A percentile compares a stretch with the other conserved stretches of the same genome.
Conservation (phyloP, 345 rosid species). For the Balakata baccata region DNA sequence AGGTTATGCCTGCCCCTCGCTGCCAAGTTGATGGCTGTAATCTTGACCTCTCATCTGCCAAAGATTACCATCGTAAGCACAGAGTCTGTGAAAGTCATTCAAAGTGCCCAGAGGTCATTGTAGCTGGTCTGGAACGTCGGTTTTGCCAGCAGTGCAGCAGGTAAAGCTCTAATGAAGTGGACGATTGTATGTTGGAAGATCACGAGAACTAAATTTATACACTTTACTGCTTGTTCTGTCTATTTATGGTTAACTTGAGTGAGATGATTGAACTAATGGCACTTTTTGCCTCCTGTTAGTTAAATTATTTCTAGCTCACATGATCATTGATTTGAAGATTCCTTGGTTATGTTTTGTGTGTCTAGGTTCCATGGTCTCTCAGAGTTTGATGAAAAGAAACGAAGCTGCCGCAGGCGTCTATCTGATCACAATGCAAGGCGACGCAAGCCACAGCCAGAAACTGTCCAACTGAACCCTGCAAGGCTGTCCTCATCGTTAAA, state of each 20-base stretch:
- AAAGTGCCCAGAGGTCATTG: conserved; percentile 64
- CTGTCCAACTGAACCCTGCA: conserved; percentile 44
- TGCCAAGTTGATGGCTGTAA: conserved; percentile 90
- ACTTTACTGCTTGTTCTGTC: neutral
- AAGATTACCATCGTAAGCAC: conserved; percentile 79
- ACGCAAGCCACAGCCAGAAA: conserved; percentile 73
- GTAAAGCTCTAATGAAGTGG: conserved; percentile 29
- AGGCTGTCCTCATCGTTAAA: conserved; percentile 41
- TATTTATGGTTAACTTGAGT: neutral
- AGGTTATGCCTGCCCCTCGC: conserved; percentile 36
- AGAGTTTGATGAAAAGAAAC: conserved; percentile 87
- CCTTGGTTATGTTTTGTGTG: conserved; percentile 13
- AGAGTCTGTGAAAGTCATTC: conserved; percentile 81
- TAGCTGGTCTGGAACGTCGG: conserved; percentile 72
- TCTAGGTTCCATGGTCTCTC: conserved; percentile 76
- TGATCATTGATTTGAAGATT: neutral
- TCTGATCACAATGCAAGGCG: conserved; percentile 95
- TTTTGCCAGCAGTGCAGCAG: conserved; percentile 99
- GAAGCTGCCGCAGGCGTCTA: conserved; percentile 86
- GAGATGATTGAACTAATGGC: neutral
- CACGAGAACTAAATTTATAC: neutral
- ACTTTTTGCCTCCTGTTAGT: neutral
- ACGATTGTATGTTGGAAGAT: neutral
- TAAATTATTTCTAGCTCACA: neutral
- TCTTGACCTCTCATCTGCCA: conserved; percentile 74